These are phyloP conservation scores for Musa itinerans DNA, from an alignment of 176 grass and related monocot genomes.

Conservation along the genomic window DNA sequence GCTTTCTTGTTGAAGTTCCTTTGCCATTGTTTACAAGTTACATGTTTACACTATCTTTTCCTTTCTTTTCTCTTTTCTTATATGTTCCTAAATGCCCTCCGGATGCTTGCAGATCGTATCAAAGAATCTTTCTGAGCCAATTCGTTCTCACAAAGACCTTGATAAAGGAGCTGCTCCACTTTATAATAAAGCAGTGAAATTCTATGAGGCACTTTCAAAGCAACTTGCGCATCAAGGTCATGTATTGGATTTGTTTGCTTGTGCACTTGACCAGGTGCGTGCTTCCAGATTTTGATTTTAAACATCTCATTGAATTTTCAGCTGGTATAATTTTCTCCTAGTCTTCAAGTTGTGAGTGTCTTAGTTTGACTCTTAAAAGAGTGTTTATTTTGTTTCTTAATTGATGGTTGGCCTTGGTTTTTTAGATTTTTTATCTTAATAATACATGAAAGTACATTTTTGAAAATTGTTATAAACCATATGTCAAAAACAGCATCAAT, in stretches of 20 bases:
- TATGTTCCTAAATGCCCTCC: not conserved
- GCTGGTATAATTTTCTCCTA: no score
- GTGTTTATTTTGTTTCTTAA: no score
- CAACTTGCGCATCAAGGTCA: constrained; percentile 98
- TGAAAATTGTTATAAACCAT: no score
- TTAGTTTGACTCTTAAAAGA: no score
- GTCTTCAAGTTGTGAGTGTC: no score
- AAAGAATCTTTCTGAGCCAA: constrained; percentile 69
- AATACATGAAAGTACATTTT: no score
- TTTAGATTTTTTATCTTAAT: not conserved
- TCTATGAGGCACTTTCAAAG: constrained; percentile 65
- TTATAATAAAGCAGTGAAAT: constrained; percentile 80
- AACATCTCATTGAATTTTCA: not conserved
- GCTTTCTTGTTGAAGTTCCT: no score
- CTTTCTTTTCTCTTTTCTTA: not conserved
- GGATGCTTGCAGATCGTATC: constrained; percentile 69
- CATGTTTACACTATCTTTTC: not conserved
- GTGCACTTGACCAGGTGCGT: constrained; percentile 79
- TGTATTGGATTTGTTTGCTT: constrained; percentile 90
- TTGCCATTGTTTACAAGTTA: no score
- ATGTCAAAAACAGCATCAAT: no score
- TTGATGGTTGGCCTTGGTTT: not conserved
- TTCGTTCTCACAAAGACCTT: constrained; percentile 86
- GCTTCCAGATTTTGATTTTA: constrained; percentile 6
- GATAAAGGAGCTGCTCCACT: constrained; percentile 62